phyloP scores from a whole-genome alignment of 176 grass and related monocot species.

The Cenchrus fungigraminus region DNA sequence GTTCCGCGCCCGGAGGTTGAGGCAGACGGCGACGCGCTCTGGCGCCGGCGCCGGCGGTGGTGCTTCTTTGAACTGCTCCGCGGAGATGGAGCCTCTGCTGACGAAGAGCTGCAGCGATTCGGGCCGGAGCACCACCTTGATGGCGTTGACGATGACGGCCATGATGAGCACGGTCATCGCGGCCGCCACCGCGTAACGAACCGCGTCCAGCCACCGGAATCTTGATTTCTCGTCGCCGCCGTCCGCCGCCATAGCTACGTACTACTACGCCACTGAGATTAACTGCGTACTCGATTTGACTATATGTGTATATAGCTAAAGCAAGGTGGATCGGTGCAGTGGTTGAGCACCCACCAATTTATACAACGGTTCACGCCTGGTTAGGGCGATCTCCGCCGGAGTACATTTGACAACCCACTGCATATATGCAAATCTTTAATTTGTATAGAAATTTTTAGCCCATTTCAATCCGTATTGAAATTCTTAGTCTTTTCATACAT shows the following conservation, averaged over 20 bases:
- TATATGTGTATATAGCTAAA: too few relatives aligned
- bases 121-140: neutral
- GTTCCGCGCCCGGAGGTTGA: neutral
- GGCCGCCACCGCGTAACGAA: neutral
- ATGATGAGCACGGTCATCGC: neutral
- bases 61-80: neutral
- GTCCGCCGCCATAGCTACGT: neutral
- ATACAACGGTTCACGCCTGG: too few relatives aligned
- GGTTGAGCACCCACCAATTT: too few relatives aligned
- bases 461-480: too few relatives aligned
- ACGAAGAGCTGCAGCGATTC: neutral
- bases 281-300: too few relatives aligned
- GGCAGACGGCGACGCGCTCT: neutral
- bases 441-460: too few relatives aligned
- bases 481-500: too few relatives aligned
- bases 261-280: neutral
- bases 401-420: too few relatives aligned
- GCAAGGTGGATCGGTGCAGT: too few relatives aligned
- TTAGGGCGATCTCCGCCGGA: too few relatives aligned
- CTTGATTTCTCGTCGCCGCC: neutral
- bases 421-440: too few relatives aligned
- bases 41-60: neutral
- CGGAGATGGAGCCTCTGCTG: neutral
- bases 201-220: neutral
- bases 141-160: neutral